These are phyloP conservation scores for Cercospora zeina DNA, from an alignment of 2,329 filamentous ascomycete species.

Conservation along the genomic window DNA sequence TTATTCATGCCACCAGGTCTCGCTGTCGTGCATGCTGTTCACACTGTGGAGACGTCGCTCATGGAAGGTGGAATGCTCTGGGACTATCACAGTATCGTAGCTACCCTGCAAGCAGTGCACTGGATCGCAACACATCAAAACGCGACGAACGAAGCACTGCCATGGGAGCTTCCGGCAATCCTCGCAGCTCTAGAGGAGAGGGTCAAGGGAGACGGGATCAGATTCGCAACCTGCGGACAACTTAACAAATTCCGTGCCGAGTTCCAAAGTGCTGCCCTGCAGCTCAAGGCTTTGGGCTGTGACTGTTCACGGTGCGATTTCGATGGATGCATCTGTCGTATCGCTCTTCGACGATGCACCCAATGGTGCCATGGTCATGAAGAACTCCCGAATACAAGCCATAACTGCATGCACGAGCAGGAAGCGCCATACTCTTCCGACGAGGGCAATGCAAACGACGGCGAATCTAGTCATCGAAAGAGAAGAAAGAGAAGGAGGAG, in stretches of 20 bases:
- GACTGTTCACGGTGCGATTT: not conserved
- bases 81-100: conserved; percentile 16
- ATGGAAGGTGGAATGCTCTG: conserved; percentile 23
- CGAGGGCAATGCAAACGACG: no score
- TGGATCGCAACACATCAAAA: not conserved
- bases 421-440: no score
- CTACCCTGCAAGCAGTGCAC: not conserved
- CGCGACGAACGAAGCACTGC: not conserved
- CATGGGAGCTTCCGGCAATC: not conserved
- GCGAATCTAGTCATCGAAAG: no score
- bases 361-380: not conserved
- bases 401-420: no score
- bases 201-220: not conserved
- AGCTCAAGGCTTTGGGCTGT: not conserved
- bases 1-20: conserved; percentile 23
- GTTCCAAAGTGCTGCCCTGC: not conserved
- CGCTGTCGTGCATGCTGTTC: conserved; percentile 19
- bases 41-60: conserved; percentile 15
- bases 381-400: not conserved
- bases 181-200: not conserved
- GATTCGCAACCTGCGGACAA: no score
- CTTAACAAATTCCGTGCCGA: not conserved
- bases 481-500: no score
- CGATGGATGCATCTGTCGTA: not conserved
- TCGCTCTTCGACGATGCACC: not conserved